Evolutionary conservation across 2,329 filamentous ascomycete species (phyloP), one percentile per base, ranked within the genome.

Genomic region (Diaporthe velutina): DNA sequence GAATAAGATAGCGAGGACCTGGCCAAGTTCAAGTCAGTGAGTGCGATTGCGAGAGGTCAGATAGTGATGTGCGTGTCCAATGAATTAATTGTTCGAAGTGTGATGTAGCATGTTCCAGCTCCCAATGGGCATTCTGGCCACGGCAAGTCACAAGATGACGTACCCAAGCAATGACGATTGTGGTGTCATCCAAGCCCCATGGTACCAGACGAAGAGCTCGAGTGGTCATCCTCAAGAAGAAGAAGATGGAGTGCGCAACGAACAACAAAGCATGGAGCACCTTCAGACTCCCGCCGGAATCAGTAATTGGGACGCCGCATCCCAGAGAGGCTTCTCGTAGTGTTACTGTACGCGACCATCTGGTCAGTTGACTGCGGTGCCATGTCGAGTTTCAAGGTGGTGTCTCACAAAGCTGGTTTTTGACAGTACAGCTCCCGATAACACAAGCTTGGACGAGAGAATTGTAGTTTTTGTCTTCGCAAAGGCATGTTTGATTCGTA

Each of bases 161-260:
- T 42, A 82, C 4, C n/a, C 80, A 61, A 5, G 81, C 78, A 3
- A 77, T 70, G 17, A 83, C 67, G 45, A 83, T 77, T 45, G 81
- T 77, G 77, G 81, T 82, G 75, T 85, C 84, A 75, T 85, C 83
- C 19, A 82, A 74, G 2, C 78, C 82, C 25, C 78, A 30, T 80
- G 71, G 40, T 81, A 83, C 1, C 78, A 77, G 3, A 78, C 73
- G 75, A 15, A 84, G 80, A 33, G 84, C 77, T 60, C 79, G 81
- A 58, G 80, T 81, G 5, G 77, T 75, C 17, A 86, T 80, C n/a
- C 86, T 85, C 15, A 83, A 75, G 13, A 81, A 71, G 45, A 86
- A 79, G 70, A 85, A 83, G 67, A 83, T 77, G 40, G 79, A 82
- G 9, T 83, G 81, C 30, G 85, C 78, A 19, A 81, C 79, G 73